Evolutionary conservation across 176 grass and related monocot genomes (phyloP).

Genomic region (Saccharum spontaneum): DNA sequence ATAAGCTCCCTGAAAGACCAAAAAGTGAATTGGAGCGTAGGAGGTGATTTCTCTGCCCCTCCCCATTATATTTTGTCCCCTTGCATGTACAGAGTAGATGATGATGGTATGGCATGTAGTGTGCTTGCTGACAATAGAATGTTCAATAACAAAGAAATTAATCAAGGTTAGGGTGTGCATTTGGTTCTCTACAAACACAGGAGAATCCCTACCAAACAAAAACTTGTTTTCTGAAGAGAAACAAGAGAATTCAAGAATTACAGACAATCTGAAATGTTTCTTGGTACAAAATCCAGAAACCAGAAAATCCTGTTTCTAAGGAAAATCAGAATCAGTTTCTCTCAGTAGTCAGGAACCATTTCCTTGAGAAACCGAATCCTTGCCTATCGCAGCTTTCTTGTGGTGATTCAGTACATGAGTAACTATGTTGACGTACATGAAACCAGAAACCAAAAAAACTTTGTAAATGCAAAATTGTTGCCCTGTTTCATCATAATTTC

Average conservation of each 20-base stretch:
- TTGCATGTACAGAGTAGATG: not conserved
- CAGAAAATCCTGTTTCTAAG: not conserved
- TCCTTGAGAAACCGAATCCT: not conserved
- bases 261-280: not conserved
- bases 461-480: not conserved
- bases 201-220: not conserved
- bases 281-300: not conserved
- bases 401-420: not conserved
- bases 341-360: not conserved
- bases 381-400: not conserved
- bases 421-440: not conserved
- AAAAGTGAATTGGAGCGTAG: constrained; percentile 63
- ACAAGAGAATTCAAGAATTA: not conserved
- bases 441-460: not conserved
- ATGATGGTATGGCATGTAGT: not conserved
- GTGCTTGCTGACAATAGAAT: not conserved
- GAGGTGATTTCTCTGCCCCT: constrained; percentile 49
- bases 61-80: not conserved
- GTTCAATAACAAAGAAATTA: not conserved
- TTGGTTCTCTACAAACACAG: not conserved
- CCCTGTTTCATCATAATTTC: constrained; percentile 24
- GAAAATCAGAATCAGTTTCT: not conserved
- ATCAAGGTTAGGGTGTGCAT: not conserved
- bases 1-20: constrained; percentile 93
- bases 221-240: not conserved